These are phyloP conservation scores for Chaetomium globosum DNA, from an alignment of 2,329 filamentous ascomycete species.

Conservation along the genomic window DNA sequence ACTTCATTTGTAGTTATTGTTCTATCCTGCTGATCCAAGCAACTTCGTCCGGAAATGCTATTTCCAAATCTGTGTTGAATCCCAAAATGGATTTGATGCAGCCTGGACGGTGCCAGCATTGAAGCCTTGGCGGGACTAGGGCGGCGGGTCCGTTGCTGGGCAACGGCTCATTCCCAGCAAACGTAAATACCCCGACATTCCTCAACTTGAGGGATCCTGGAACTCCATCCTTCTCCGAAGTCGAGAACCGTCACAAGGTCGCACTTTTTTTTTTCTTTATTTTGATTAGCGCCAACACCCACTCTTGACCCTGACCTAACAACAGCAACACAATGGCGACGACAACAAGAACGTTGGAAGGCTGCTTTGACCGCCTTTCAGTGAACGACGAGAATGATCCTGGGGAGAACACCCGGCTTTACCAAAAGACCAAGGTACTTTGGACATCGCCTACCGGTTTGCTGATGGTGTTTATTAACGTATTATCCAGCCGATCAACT, in stretches of 20 bases:
- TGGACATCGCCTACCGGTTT: constrained; percentile 6
- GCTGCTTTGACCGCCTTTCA: constrained; percentile 85
- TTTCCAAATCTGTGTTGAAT: too few relatives aligned
- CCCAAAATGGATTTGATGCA: neutral
- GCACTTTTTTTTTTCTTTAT: neutral
- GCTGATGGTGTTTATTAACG: neutral
- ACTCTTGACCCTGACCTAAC: neutral
- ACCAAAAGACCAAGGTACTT: constrained; percentile 76
- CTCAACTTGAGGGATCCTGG: constrained; percentile 27
- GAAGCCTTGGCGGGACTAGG: neutral
- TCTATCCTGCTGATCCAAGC: too few relatives aligned
- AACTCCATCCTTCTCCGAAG: constrained; percentile 25
- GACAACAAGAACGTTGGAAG: constrained; percentile 75
- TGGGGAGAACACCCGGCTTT: constrained; percentile 55
- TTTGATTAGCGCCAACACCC: neutral
- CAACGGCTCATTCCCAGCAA: constrained; percentile 20
- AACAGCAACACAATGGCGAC: constrained; percentile 61
- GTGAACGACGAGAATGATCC: constrained; percentile 85
- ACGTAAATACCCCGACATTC: constrained; percentile 32
- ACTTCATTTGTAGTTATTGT: neutral
- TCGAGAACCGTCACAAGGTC: constrained; percentile 22
- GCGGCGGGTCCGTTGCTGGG: constrained; percentile 32
- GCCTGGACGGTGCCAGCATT: neutral
- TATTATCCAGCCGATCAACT: constrained; percentile 20
- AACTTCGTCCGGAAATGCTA: neutral